Conservation (phyloP, 2,329 filamentous ascomycete genomes). For the Diaporthe vexans region DNA sequence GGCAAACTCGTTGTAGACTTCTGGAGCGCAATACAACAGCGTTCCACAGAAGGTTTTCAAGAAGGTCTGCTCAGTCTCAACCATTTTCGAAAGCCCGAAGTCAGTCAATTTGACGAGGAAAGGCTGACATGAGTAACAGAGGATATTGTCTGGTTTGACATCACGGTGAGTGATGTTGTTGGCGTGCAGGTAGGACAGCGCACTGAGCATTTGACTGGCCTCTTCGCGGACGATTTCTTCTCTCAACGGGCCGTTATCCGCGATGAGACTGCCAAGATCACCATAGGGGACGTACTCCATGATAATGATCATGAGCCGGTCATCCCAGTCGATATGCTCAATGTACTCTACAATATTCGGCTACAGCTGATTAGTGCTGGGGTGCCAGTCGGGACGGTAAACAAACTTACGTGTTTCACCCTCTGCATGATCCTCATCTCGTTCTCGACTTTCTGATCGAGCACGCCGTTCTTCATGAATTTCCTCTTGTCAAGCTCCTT, state of each 20-base stretch:
- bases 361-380: slow-evolving; percentile 56
- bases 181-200: slow-evolving; percentile 87
- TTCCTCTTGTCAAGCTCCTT: slow-evolving; percentile 95
- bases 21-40: slow-evolving; percentile 93
- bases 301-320: slow-evolving; percentile 92
- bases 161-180: slow-evolving; percentile 97
- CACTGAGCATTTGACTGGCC: slow-evolving; percentile 82
- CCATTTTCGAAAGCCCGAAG: slow-evolving; percentile 95
- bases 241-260: slow-evolving; percentile 70
- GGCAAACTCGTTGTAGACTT: slow-evolving; percentile 85
- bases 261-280: slow-evolving; percentile 83
- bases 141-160: slow-evolving; percentile 97
- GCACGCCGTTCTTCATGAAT: slow-evolving; percentile 91
- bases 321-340: slow-evolving; percentile 86
- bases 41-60: slow-evolving; percentile 97
- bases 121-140: slow-evolving; percentile 81
- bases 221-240: slow-evolving; percentile 81
- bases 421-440: slow-evolving; percentile 97
- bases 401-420: slow-evolving; percentile 79
- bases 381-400: not conserved
- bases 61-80: slow-evolving; percentile 91
- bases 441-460: slow-evolving; percentile 94
- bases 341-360: slow-evolving; percentile 93
- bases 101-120: slow-evolving; percentile 93
- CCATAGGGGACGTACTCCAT: slow-evolving; percentile 93